Conservation (phyloP, 768 basidiomycete species). For the Lepiota venenata region DNA sequence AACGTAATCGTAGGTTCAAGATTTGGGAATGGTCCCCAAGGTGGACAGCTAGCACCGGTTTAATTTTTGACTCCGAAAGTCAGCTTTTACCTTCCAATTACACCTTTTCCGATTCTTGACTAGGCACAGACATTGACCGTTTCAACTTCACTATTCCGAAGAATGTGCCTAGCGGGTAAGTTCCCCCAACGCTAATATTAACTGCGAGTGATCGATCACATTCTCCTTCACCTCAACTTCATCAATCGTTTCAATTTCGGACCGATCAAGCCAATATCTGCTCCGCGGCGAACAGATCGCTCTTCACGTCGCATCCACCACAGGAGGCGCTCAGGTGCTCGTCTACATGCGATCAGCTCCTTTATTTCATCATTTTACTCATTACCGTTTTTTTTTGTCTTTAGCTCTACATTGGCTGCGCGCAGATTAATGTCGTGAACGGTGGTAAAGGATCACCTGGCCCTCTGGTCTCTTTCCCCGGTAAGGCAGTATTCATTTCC, state of each 20-base stretch:
- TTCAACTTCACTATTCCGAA: slow-evolving; percentile 32
- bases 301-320: slow-evolving; percentile 25
- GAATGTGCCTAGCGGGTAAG: slow-evolving; percentile 29
- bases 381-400: neutral
- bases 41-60: slow-evolving; percentile 26
- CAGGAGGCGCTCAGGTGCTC: slow-evolving; percentile 24
- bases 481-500: slow-evolving; percentile 13
- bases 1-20: slow-evolving; percentile 30
- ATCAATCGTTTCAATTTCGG: neutral
- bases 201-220: too few species aligned
- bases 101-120: neutral
- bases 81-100: neutral
- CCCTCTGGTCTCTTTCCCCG: slow-evolving; percentile 33
- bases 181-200: neutral
- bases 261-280: slow-evolving; percentile 23
- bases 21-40: slow-evolving; percentile 37
- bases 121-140: slow-evolving; percentile 22
- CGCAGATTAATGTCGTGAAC: slow-evolving; percentile 31
- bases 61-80: slow-evolving; percentile 26
- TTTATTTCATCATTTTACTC: slow-evolving; percentile 10
- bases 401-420: slow-evolving; percentile 35
- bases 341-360: too few species aligned
- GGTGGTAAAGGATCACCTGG: slow-evolving; percentile 27
- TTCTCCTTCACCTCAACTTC: too few species aligned
- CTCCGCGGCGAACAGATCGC: slow-evolving; percentile 35